Evolutionary conservation across 2,329 filamentous ascomycete species (phyloP).

Genomic region (Fusarium sp.): DNA sequence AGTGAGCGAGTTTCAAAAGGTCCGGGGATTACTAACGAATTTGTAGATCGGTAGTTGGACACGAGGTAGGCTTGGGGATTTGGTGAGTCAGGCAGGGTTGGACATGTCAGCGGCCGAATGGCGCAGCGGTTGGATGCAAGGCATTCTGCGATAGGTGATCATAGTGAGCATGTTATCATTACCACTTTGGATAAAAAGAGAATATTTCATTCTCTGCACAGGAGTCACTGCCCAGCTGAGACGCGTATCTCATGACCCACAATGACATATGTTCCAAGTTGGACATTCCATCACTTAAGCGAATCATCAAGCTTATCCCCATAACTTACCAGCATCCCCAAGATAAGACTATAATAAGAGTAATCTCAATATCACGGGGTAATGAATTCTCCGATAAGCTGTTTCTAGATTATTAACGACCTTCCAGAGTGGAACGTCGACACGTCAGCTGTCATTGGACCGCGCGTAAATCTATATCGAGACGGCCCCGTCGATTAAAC

Average conservation of each 20-base stretch:
- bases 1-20: background rate
- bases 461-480: background rate
- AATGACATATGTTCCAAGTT: accelerated
- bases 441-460: background rate
- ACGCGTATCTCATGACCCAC: accelerated
- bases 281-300: background rate
- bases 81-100: background rate
- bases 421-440: background rate
- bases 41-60: background rate
- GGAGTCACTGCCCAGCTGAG: too few species aligned
- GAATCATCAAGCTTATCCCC: background rate
- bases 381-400: background rate
- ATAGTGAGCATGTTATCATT: background rate
- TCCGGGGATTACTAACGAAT: background rate
- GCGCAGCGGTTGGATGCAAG: background rate
- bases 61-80: background rate
- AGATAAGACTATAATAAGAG: background rate
- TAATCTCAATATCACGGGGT: background rate
- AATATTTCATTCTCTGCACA: too few species aligned
- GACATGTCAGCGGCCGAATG: accelerated
- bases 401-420: background rate
- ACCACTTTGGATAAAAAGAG: too few species aligned
- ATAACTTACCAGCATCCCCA: accelerated
- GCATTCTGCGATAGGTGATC: background rate
- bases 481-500: background rate